Percentiles rank a stretch among this genome's conserved stretches.
Conservation (phyloP, 2,329 filamentous ascomycete species). For the Cucurbitaria berberidis region DNA sequence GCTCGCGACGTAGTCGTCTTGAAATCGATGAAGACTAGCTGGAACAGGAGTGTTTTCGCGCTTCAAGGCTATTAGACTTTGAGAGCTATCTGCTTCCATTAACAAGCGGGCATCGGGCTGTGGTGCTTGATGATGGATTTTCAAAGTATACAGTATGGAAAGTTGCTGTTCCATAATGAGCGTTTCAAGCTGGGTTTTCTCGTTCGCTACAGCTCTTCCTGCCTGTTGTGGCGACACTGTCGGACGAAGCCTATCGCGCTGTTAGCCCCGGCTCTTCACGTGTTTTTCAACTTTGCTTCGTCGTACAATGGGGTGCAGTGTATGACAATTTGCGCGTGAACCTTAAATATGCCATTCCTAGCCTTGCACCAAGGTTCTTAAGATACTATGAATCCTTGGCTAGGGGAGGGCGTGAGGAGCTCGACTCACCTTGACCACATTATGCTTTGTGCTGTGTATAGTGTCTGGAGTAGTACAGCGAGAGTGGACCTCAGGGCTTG, state of each 20-base stretch:
- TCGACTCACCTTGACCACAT: conserved; percentile 47
- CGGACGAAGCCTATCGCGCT: conserved; percentile 30
- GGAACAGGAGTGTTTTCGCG: conserved; percentile 21
- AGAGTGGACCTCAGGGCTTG: conserved; percentile 44
- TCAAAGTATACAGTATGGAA: conserved; percentile 36
- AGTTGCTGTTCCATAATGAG: conserved; percentile 50
- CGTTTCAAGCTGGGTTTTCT: conserved; percentile 45
- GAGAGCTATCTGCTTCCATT: conserved; percentile 41
- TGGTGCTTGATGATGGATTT: conserved; percentile 23
- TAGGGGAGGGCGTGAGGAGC: not conserved
- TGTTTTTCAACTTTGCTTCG: not conserved
- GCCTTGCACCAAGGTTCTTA: not conserved
- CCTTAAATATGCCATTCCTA: not conserved
- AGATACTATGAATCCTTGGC: not conserved
- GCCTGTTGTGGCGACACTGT: conserved; percentile 42
- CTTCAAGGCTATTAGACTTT: conserved; percentile 25
- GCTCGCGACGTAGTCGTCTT: conserved; percentile 32
- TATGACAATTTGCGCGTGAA: not conserved
- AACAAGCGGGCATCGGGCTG: conserved; percentile 23
- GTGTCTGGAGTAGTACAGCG: conserved; percentile 47
- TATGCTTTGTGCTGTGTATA: conserved; percentile 48
- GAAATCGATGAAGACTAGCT: conserved; percentile 35
- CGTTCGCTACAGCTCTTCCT: conserved; percentile 41
- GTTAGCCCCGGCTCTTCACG: not conserved
- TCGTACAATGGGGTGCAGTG: not conserved